Conservation (phyloP, 805 yeast species). For the Metschnikowia picachoensis region DNA sequence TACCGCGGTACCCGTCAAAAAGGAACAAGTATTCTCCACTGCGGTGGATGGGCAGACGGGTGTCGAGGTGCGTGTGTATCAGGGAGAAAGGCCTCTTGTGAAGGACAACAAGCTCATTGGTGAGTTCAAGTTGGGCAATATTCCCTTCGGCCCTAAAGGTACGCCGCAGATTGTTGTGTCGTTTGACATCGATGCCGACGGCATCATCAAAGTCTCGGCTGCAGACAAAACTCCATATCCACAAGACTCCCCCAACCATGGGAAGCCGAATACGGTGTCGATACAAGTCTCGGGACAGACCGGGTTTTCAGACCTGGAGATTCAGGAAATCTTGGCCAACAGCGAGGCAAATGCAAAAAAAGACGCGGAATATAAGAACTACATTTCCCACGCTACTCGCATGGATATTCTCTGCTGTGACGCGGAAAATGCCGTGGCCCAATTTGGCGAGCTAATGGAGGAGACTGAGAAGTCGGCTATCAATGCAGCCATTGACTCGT, state of each 20-base stretch:
- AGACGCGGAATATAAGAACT: conserved; percentile 57
- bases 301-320: conserved; percentile 67
- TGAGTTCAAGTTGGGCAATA: conserved; percentile 64
- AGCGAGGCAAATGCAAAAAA: conserved; percentile 58
- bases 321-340: conserved; percentile 58
- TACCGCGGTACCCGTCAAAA: conserved; percentile 72
- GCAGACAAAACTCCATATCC: conserved; percentile 47
- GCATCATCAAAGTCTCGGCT: conserved; percentile 58
- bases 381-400: conserved; percentile 70
- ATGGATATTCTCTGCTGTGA: conserved; percentile 80
- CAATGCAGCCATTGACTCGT: conserved; percentile 14
- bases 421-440: conserved; percentile 79
- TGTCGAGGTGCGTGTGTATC: conserved; percentile 72
- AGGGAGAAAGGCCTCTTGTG: conserved; percentile 78
- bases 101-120: conserved; percentile 77
- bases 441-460: conserved; percentile 52
- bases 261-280: conserved; percentile 50
- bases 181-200: conserved; percentile 80
- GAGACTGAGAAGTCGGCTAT: conserved; percentile 44
- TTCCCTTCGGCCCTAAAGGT: conserved; percentile 76
- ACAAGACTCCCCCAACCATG: conserved; percentile 31
- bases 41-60: conserved; percentile 86
- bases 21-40: conserved; percentile 71
- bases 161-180: conserved; percentile 75
- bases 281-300: conserved; percentile 46